These are phyloP conservation scores for Podaxis sp. DNA, from an alignment of 768 basidiomycete species.

Conservation along the genomic window DNA sequence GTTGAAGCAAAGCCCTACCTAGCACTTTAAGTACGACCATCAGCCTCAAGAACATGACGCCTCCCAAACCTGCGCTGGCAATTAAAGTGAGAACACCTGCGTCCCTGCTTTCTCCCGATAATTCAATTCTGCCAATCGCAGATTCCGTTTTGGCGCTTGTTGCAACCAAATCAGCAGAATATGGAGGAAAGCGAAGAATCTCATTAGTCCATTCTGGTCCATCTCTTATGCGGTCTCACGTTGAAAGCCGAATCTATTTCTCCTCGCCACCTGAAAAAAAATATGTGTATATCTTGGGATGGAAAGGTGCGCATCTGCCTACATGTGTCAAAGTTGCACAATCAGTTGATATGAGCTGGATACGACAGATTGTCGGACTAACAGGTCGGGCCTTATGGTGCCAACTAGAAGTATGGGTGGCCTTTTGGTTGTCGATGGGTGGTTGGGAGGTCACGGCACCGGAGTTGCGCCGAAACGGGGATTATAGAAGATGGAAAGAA, in stretches of 20 bases:
- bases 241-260: neutral
- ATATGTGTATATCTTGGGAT: too few relatives aligned
- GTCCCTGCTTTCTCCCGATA: neutral
- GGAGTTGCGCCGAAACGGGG: neutral
- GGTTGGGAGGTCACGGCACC: neutral
- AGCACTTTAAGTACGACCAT: neutral
- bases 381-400: neutral
- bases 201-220: neutral
- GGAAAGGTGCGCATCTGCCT: too few relatives aligned
- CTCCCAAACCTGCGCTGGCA: too few relatives aligned
- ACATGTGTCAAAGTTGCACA: neutral
- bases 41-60: neutral
- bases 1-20: neutral
- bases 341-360: neutral
- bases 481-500: neutral
- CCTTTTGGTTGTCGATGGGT: neutral
- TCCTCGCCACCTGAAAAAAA: neutral
- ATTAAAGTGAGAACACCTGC: neutral
- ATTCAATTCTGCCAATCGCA: neutral
- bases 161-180: neutral
- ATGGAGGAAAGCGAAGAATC: neutral
- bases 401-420: neutral
- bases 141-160: neutral
- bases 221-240: neutral
- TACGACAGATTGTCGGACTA: neutral